Base-by-base conservation (phyloP, 495 filamentous ascomycete genomes). In the Achaetomiella virescens region DNA sequence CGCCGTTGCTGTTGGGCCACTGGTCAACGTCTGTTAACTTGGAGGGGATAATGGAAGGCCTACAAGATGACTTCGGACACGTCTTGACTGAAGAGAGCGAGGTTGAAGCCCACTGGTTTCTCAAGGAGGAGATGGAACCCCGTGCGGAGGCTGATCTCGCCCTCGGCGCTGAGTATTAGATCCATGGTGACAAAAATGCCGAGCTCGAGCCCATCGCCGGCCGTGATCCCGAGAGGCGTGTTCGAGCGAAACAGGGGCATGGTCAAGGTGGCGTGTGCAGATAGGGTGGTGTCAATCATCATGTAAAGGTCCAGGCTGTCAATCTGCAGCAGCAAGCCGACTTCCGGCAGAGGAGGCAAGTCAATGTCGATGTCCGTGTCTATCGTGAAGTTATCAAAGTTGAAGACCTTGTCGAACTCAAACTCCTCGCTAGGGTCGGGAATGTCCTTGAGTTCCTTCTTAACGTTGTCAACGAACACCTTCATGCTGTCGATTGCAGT, bases 51-150 rank as follows among this genome's bases (percentile, higher is more conserved):
- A 12, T 15, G 1, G 27, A 9, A 10, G 1, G 54, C 70, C 71
- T 63, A 79, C 78, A 81, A 68, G 27, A 66, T 70, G 12, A 82
- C 57, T 18, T 57, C 68, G 1, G 76, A 76, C 18, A 80, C 65
- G 21, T 58, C 31, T 4, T 15, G 56, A 25, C 66, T 63, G 33
- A 80, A 81, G 51, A 79, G 55, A 2, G 65, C 63, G 53, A 80
- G 58, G 15, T 78, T 69, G 47, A 78, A 64, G 6, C 63, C 60
- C 15, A 78, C 43, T 0, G 72, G 71, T 37, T 78, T 72, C 3
- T 81, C 72, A 1, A 81, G 61, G 49, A 73, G 68, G 45, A 81
- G 69, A 51, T 81, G 79, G 35, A 82, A 72, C 0, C 78, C 80
- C 40, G 69, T 76, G 53, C 72, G 72, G 31, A 81, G 75, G 51